Evolutionary conservation across 768 basidiomycete genomes (phyloP).

Genomic region (Scleroderma citrinum): DNA sequence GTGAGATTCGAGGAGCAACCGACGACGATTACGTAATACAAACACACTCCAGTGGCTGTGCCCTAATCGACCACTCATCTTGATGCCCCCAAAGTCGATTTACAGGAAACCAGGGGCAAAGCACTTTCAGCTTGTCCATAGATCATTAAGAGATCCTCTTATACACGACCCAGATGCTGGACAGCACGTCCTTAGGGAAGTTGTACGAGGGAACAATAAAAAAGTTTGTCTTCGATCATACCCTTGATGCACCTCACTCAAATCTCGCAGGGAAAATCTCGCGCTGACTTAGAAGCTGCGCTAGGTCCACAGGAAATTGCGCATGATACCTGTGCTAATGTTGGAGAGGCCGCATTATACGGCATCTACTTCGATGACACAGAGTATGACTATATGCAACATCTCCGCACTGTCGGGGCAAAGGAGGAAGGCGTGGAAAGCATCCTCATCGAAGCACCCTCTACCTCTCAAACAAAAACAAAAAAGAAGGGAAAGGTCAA

Average conservation of each 20-base stretch:
- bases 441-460: conserved; percentile 73
- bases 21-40: conserved; percentile 26
- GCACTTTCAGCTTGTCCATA: conserved; percentile 96
- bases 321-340: conserved; percentile 45
- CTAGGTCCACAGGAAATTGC: conserved; percentile 44
- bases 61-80: conserved; percentile 1
- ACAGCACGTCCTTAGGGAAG: conserved; percentile 81
- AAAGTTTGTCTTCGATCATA: conserved; percentile 39
- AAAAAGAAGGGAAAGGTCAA: conserved; percentile 34
- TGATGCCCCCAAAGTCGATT: conserved; percentile 77
- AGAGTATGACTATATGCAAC: conserved; percentile 98
- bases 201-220: conserved; percentile 66
- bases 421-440: conserved; percentile 80
- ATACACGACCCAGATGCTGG: conserved; percentile 90
- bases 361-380: conserved; percentile 95
- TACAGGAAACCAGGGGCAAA: conserved; percentile 86
- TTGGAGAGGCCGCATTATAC: conserved; percentile 85
- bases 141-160: conserved; percentile 92
- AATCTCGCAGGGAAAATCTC: conserved; percentile 61
- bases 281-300: conserved; percentile 68
- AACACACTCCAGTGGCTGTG: conserved; percentile 6
- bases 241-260: conserved; percentile 10
- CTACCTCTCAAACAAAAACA: conserved; percentile 31
- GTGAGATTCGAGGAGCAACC: conserved; percentile 24
- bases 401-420: conserved; percentile 72